Base-by-base conservation (phyloP, 768 basidiomycete species). In the Boletus reticuloceps region DNA sequence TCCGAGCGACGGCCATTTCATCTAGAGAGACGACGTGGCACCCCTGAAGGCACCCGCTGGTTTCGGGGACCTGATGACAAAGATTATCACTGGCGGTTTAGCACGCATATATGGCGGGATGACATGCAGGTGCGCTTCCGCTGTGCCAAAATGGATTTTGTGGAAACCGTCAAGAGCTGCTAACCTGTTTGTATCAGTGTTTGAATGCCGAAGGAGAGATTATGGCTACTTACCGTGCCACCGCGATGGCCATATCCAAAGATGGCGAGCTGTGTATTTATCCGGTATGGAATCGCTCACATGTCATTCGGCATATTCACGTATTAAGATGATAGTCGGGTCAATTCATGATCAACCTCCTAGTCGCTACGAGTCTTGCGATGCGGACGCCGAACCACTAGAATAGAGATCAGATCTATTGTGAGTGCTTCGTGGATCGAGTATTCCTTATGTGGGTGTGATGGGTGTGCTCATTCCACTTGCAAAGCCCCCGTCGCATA, bases 351-450 rank as follows among this genome's bases (percentile, higher is more conserved):
- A 55, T 44, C 11, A 65, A 71, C 44, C 53, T 69, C n/a, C 37
- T 69, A 22, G 67, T 71, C 3, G 68, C 69, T 37, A 68, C 65
- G 8, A 58, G 54, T 46, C 66, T 67, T 25, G 64, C 69, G 16
- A 56, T 69, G 50, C 60, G 66, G 31, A 66, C 50, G 3, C 60
- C 64, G 11, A 47, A 32, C 37, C 50, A 64, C 50, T 71, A 51
- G 39, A 31, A 42, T 20, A 14, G 34, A 8, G 38, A 22, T 37
- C n/a, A 25, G 19, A 27, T 45, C 11, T 4, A 37, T 8, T 19
- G 38, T 50, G 39, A 39, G 57, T 40, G 51, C 45, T 34, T 12
- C n/a, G 7, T 31, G 17, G 29, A 12, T 19, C 22, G 10, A 27
- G 8, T 5, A 12, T 37, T 43, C 41, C 31, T 38, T 31, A 5